A percentile compares a stretch with the other conserved stretches of the same genome.
Conservation (phyloP, 2,329 filamentous ascomycete species). For the Penicillium sp. region DNA sequence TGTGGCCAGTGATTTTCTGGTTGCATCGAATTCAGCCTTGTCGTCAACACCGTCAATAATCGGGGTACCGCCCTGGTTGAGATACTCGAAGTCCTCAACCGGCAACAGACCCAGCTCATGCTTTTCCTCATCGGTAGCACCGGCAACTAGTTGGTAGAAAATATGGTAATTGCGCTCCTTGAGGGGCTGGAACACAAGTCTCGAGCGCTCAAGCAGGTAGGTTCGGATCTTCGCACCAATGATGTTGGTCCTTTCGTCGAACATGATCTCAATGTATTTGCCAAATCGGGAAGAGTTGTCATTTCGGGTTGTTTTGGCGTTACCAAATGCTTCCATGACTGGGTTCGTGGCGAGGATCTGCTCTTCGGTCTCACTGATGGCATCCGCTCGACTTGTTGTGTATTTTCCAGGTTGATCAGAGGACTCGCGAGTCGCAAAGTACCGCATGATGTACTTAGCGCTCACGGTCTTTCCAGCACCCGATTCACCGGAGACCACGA, state of each 20-base stretch:
- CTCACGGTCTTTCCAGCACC: conserved; percentile 98
- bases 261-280: conserved; percentile 99
- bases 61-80: conserved; percentile 90
- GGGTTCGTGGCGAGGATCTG: conserved; percentile 97
- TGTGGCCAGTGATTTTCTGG: conserved; percentile 76
- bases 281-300: conserved; percentile 98
- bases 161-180: conserved; percentile 99
- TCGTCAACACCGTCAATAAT: conserved; percentile 93
- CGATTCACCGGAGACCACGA: conserved; percentile 98
- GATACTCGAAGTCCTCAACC: conserved; percentile 88
- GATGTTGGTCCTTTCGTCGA: conserved; percentile 89
- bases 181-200: conserved; percentile 92
- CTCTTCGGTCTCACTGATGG: conserved; percentile 98
- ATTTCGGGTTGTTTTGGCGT: conserved; percentile 98
- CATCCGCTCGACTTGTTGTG: conserved; percentile 66
- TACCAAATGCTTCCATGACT: conserved; percentile 99
- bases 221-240: conserved; percentile 97
- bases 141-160: conserved; percentile 94
- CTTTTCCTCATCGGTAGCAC: conserved; percentile 77
- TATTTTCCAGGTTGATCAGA: conserved; percentile 79
- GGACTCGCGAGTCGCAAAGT: conserved; percentile 95
- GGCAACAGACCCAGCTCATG: conserved; percentile 73
- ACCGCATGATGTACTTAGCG: conserved; percentile 99
- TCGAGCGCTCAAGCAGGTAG: conserved; percentile 89
- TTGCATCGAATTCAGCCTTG: conserved; percentile 86